Base-by-base conservation (phyloP, 1,139 yeast genomes). In the Candida sp. region DNA sequence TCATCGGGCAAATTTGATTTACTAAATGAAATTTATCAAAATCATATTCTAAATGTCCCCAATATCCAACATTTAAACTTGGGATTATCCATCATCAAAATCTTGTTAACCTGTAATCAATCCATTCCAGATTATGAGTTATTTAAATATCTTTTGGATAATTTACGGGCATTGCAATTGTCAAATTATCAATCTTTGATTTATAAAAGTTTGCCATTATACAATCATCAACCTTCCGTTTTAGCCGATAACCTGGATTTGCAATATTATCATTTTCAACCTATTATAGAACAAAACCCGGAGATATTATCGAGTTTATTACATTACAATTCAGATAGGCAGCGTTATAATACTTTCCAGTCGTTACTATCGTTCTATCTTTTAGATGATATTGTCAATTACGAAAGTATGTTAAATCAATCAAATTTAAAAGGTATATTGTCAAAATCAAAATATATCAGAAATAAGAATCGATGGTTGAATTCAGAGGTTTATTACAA, bases 361-460 rank as follows among this genome's bases (percentile, higher is more conserved):
- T 60, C 58, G 21, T 46, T 70, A 6, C 52, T 73, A 19, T 48
- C 63, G 2, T 68, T 55, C 40, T 60, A 61, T 41, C 57, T 62
- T 22, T 55, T 71, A 5, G 63, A 58, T 21, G 70, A 68, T 44
- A 51, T 65, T 4, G 45, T 50, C 5, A 56, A 53, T 12, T 61
- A 67, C 27, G 66, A 63, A 43, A 54, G 49, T 35, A 53, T 57
- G 2, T 51, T 64, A 33, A 45, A 49, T 38, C 47, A 49, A 22
- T 54, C 66, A 1, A 48, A 53, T 19, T 50, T 59, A 36, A 46
- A 56, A 2, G 49, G 54, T 2, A 45, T 66, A 7, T 48, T 70
- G 9, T 57, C 73, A 22, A 63, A 60, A 46, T 66, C 74, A 2
- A 54, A 64, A 40, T 68, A 55, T 44, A 49, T 52, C 9, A 49